These are phyloP conservation scores for Cutaneotrichosporon arboriforme DNA, from an alignment of 1,284 basidiomycete species.

Conservation along the genomic window DNA sequence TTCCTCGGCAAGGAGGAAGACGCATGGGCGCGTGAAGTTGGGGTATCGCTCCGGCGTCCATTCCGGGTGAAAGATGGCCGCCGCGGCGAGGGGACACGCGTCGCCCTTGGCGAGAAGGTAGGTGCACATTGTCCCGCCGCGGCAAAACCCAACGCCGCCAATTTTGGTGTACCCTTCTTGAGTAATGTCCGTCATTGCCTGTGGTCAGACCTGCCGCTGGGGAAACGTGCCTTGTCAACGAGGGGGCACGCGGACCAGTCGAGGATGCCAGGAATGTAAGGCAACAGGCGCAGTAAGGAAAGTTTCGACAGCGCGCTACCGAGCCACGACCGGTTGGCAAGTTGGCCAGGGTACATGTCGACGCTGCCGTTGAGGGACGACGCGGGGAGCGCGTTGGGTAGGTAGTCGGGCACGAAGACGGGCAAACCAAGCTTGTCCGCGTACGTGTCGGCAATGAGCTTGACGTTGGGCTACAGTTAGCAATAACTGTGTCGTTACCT, in stretches of 20 bases:
- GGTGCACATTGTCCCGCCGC: conserved; percentile 51
- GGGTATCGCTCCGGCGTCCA: conserved; percentile 48
- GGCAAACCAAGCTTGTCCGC: conserved; percentile 55
- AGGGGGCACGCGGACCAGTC: neutral
- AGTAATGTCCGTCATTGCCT: neutral
- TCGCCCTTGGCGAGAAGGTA: conserved; percentile 25
- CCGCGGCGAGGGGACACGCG: conserved; percentile 48
- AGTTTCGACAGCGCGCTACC: conserved; percentile 6
- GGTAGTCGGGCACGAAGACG: conserved; percentile 55
- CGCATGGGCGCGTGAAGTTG: conserved; percentile 53
- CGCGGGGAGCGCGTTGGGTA: conserved; percentile 22
- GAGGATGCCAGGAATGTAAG: conserved; percentile 10
- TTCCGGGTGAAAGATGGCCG: conserved; percentile 59
- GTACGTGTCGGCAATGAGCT: conserved; percentile 60
- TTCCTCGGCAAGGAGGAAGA: conserved; percentile 59
- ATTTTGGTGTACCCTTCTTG: conserved; percentile 42
- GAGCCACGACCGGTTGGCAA: conserved; percentile 12
- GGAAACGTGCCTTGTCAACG: conserved; percentile 7
- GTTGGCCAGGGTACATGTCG: conserved; percentile 23
- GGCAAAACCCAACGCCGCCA: conserved; percentile 63
- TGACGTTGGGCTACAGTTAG: conserved; percentile 51
- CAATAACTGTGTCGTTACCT: too few relatives aligned
- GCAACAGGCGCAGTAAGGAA: conserved; percentile 10
- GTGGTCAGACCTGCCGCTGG: neutral
- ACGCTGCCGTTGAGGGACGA: conserved; percentile 17